Percentiles rank a stretch among this genome's conserved stretches.
Evolutionary conservation across 257 asterid genomes (phyloP).

Genomic region (Primulina eburnea): DNA sequence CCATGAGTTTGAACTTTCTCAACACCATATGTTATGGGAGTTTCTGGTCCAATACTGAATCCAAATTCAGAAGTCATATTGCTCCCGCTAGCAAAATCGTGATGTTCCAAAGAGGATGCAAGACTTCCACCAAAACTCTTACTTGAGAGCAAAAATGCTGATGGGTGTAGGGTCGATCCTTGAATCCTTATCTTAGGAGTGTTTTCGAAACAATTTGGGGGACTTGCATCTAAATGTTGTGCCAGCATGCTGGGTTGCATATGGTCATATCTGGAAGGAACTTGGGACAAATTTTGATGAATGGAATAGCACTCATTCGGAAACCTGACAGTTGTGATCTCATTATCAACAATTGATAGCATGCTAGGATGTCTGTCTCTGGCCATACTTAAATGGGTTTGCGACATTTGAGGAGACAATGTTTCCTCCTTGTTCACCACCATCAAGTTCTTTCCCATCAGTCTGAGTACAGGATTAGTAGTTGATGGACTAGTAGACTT

Average conservation of each 20-base stretch:
- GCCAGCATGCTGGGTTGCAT: constrained; percentile 23
- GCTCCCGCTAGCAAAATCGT: constrained; percentile 32
- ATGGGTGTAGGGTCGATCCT: constrained; percentile 27
- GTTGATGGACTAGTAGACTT: constrained; percentile 56
- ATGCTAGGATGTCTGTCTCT: constrained; percentile 26
- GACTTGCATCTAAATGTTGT: constrained; percentile 36
- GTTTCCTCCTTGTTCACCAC: constrained; percentile 66
- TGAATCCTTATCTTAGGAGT: constrained; percentile 32
- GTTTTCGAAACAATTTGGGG: constrained; percentile 33
- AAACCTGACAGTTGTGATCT: constrained; percentile 24
- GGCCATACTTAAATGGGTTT: constrained; percentile 26
- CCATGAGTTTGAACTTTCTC: constrained; percentile 25
- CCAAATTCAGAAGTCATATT: constrained; percentile 29
- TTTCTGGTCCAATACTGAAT: constrained; percentile 24
- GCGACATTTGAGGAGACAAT: constrained; percentile 31
- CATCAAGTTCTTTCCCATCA: constrained; percentile 94
- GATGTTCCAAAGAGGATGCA: constrained; percentile 27
- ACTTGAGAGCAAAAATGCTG: constrained; percentile 33
- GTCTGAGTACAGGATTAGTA: constrained; percentile 68
- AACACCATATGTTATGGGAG: constrained; percentile 24
- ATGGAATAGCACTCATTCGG: constrained; percentile 29
- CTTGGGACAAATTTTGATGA: constrained; percentile 30
- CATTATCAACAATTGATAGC: constrained; percentile 26
- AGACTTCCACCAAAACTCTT: constrained; percentile 28
- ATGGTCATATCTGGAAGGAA: constrained; percentile 25